Conservation (phyloP, 495 filamentous ascomycete species). For the Aspergillus bridgeri region DNA sequence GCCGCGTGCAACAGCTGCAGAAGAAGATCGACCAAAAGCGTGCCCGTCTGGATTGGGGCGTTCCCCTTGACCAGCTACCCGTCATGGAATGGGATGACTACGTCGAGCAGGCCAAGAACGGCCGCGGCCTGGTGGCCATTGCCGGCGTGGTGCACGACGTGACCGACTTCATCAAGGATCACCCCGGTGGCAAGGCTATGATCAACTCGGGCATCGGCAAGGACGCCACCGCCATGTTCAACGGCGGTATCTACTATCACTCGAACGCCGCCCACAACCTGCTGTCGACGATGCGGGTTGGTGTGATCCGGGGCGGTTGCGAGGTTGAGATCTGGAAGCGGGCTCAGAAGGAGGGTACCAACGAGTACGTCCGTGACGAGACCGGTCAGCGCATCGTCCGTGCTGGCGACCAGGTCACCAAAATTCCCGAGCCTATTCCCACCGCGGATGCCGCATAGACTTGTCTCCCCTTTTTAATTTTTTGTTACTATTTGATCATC, state of each 20-base stretch:
- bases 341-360: slow-evolving; percentile 73
- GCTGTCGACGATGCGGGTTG: slow-evolving; percentile 92
- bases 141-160: slow-evolving; percentile 97
- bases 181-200: slow-evolving; percentile 94
- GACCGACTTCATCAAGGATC: slow-evolving; percentile 89
- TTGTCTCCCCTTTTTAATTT: slow-evolving; percentile 2
- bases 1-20: slow-evolving; percentile 91
- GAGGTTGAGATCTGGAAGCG: slow-evolving; percentile 99
- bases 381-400: slow-evolving; percentile 81
- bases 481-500: neutral
- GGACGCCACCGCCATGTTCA: slow-evolving; percentile 98
- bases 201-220: slow-evolving; percentile 92
- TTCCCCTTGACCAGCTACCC: slow-evolving; percentile 87
- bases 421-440: slow-evolving; percentile 55
- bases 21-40: slow-evolving; percentile 99
- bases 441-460: slow-evolving; percentile 46
- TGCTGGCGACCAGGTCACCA: slow-evolving; percentile 86
- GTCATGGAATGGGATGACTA: slow-evolving; percentile 98
- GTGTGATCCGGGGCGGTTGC: slow-evolving; percentile 92
- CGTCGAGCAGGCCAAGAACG: slow-evolving; percentile 80
- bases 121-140: slow-evolving; percentile 80
- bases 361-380: slow-evolving; percentile 73
- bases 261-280: slow-evolving; percentile 98
- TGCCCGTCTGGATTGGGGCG: slow-evolving; percentile 87
- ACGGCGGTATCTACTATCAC: slow-evolving; percentile 97